phyloP scores from a whole-genome alignment of 495 filamentous ascomycete genomes.

The Durotheca rogersii region DNA sequence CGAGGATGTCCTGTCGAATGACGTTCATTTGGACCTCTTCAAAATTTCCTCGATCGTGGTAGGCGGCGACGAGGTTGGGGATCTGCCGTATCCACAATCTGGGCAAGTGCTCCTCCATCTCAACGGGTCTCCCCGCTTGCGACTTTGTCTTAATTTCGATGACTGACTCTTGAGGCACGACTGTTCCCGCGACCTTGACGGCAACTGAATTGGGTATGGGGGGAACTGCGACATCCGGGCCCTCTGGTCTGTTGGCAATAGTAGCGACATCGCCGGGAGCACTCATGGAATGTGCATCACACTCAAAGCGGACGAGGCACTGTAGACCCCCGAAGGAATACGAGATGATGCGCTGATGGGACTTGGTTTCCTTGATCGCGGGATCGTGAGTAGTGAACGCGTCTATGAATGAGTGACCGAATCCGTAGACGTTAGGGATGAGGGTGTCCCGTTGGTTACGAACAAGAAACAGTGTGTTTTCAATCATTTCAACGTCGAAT shows the following conservation, averaged over 20 bases:
- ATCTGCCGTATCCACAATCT: constrained; percentile 63
- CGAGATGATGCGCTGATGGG: constrained; percentile 62
- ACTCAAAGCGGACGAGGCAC: constrained; percentile 59
- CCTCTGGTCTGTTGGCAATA: background rate
- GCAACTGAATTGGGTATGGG: constrained; percentile 2
- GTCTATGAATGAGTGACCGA: constrained; percentile 65
- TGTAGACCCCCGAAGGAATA: constrained; percentile 59
- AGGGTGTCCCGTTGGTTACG: constrained; percentile 55
- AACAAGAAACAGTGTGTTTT: constrained; percentile 62
- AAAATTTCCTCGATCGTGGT: constrained; percentile 57
- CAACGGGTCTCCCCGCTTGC: constrained; percentile 19
- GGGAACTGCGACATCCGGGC: background rate
- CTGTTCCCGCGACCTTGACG: constrained; percentile 20
- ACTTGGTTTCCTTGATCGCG: constrained; percentile 51
- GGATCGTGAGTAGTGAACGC: constrained; percentile 60
- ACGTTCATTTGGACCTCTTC: constrained; percentile 50
- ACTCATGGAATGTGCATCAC: constrained; percentile 56
- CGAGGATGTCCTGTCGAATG: constrained; percentile 44
- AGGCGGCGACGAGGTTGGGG: constrained; percentile 62
- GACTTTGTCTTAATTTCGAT: constrained; percentile 70
- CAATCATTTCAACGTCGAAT: constrained; percentile 59
- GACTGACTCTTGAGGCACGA: constrained; percentile 50
- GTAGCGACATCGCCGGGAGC: background rate
- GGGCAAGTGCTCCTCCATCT: constrained; percentile 48
- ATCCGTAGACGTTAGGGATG: constrained; percentile 57